These are phyloP conservation scores for Solanum infundibuliforme DNA, from an alignment of 257 asterid species.

Conservation along the genomic window DNA sequence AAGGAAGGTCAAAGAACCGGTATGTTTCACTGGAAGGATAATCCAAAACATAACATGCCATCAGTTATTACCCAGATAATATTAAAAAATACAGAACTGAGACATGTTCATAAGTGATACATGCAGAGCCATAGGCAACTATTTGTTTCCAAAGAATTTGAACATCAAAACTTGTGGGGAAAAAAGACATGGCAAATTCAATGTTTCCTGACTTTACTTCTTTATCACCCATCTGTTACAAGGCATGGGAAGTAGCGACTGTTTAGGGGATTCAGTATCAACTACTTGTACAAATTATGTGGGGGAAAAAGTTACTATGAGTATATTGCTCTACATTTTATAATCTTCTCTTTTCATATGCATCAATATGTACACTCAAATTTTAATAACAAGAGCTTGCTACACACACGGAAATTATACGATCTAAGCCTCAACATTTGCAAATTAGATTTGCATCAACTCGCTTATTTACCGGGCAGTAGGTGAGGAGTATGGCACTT, in stretches of 20 bases:
- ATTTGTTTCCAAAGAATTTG: background rate
- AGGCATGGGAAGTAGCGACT: background rate
- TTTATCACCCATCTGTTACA: background rate
- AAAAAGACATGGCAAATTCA: background rate
- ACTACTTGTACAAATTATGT: background rate
- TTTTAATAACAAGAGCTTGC: background rate
- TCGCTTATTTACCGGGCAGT: background rate
- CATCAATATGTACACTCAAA: background rate
- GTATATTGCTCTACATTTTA: background rate
- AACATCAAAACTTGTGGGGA: background rate
- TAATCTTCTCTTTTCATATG: background rate
- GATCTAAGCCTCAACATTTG: background rate
- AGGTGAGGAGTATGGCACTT: background rate
- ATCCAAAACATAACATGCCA: background rate
- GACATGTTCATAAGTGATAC: background rate
- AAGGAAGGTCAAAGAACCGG: slow-evolving; percentile 66
- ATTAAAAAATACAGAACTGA: background rate
- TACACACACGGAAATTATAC: background rate
- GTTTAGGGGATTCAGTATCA: background rate
- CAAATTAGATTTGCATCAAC: background rate
- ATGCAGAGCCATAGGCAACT: background rate
- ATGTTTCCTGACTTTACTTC: background rate
- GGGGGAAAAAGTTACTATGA: background rate
- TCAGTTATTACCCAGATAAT: background rate
- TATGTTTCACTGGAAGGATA: slow-evolving; percentile 48